These are phyloP conservation scores for Aegilops tauschii DNA, from an alignment of 176 grass and related monocot genomes.

Conservation along the genomic window DNA sequence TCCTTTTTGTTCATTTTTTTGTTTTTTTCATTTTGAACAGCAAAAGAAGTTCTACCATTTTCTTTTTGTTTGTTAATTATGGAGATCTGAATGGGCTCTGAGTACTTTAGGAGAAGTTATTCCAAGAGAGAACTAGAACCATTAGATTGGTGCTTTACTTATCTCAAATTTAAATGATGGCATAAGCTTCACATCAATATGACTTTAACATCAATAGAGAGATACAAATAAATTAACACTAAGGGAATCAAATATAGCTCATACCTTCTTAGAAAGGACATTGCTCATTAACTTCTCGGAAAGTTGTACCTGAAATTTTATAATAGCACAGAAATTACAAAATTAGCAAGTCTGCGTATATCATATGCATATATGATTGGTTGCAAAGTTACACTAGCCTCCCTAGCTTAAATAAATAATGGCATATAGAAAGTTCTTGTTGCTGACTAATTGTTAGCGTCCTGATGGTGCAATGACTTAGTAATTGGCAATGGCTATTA, in stretches of 20 bases:
- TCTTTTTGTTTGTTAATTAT: not conserved
- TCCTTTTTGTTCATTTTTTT: not conserved
- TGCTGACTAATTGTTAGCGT: not conserved
- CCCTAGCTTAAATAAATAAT: not conserved
- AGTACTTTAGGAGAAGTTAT: not conserved
- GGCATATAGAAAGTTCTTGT: not conserved
- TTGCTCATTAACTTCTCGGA: conserved; percentile 98
- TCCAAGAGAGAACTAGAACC: not conserved
- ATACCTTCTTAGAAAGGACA: conserved; percentile 88
- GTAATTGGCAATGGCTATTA: not conserved
- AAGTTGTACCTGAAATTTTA: conserved; percentile 81
- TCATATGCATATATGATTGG: not conserved
- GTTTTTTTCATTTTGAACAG: not conserved
- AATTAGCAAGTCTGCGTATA: not conserved
- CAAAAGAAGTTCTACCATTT: not conserved
- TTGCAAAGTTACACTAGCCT: conserved; percentile 1
- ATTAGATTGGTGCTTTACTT: conserved; percentile 10
- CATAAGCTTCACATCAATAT: not conserved
- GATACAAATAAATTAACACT: not conserved
- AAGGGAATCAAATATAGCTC: not conserved
- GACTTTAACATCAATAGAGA: not conserved
- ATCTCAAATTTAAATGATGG: not conserved
- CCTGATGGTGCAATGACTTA: conserved; percentile 18
- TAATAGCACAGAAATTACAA: conserved; percentile 18
- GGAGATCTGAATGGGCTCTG: not conserved